Evolutionary conservation across 352 stramenopile genomes (phyloP).

Genomic region (Pythium grandisporangium): DNA sequence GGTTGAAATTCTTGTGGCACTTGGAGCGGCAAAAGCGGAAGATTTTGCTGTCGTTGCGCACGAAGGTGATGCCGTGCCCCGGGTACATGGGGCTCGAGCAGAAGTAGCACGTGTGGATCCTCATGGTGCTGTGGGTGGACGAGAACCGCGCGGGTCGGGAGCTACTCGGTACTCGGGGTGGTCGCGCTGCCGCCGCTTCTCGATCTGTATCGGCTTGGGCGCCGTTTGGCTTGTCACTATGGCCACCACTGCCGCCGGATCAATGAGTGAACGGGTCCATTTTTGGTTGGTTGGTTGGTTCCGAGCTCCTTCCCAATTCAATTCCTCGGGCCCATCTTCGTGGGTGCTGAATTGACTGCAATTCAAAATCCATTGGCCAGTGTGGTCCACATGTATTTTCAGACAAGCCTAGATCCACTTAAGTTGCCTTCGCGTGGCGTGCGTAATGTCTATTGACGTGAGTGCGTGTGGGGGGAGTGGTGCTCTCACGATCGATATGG

Average conservation of each 20-base stretch:
- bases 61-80: slow-evolving; percentile 98
- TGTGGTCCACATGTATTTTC: slow-evolving; percentile 4
- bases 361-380: slow-evolving; percentile 6
- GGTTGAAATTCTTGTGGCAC: slow-evolving; percentile 99
- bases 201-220: too few species aligned
- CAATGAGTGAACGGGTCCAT: too few species aligned
- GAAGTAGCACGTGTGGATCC: slow-evolving; percentile 99
- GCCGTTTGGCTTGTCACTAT: too few species aligned
- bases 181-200: too few species aligned
- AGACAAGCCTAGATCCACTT: too few species aligned
- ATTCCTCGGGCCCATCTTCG: too few species aligned
- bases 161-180: slow-evolving; percentile 2
- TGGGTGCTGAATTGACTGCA: slow-evolving; percentile 10
- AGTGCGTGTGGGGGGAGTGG: too few species aligned
- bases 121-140: slow-evolving; percentile 53
- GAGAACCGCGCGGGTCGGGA: background rate
- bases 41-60: slow-evolving; percentile 99
- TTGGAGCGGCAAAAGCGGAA: slow-evolving; percentile 99
- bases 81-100: slow-evolving; percentile 99
- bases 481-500: too few species aligned
- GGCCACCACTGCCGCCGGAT: too few species aligned
- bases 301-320: slow-evolving; percentile 9
- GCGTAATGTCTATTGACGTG: too few species aligned
- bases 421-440: too few species aligned
- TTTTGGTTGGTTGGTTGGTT: slow-evolving; percentile 24